Evolutionary conservation across 768 basidiomycete species (phyloP).

Genomic region (Paxillus ammoniavirescens): DNA sequence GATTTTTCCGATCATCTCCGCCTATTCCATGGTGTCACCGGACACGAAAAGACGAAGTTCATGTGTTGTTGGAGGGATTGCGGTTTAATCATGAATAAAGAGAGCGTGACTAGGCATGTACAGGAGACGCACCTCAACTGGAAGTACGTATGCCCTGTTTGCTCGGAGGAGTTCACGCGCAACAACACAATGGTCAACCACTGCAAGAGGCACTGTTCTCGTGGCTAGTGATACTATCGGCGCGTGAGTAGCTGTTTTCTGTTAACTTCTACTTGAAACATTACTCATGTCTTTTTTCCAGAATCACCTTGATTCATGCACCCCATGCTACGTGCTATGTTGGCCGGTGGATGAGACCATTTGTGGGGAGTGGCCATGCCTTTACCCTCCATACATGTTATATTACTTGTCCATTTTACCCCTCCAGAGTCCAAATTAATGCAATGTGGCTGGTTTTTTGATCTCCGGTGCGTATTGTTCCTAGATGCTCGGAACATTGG

Average conservation of each 20-base stretch:
- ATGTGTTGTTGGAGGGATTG: conserved; percentile 22
- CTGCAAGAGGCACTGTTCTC: conserved; percentile 5
- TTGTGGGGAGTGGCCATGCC: too few species aligned
- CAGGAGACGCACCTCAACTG: conserved; percentile 23
- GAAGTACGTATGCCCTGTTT: conserved; percentile 15
- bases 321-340: background rate
- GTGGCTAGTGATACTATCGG: background rate
- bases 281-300: background rate
- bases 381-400: too few species aligned
- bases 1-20: conserved; percentile 24
- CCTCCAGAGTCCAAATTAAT: too few species aligned
- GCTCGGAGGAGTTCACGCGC: conserved; percentile 25
- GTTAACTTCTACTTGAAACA: background rate
- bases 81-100: conserved; percentile 20
- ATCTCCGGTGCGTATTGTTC: too few species aligned
- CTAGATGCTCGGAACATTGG: too few species aligned
- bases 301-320: background rate
- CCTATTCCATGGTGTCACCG: conserved; percentile 15
- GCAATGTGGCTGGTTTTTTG: too few species aligned
- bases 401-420: too few species aligned
- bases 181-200: conserved; percentile 20
- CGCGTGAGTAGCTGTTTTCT: background rate
- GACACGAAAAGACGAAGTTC: conserved; percentile 8
- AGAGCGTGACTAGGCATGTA: conserved; percentile 27
- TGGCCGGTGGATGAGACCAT: too few species aligned